Evolutionary conservation across 2,329 filamentous ascomycete genomes (phyloP).

Genomic region (Coniochaeta sp.): DNA sequence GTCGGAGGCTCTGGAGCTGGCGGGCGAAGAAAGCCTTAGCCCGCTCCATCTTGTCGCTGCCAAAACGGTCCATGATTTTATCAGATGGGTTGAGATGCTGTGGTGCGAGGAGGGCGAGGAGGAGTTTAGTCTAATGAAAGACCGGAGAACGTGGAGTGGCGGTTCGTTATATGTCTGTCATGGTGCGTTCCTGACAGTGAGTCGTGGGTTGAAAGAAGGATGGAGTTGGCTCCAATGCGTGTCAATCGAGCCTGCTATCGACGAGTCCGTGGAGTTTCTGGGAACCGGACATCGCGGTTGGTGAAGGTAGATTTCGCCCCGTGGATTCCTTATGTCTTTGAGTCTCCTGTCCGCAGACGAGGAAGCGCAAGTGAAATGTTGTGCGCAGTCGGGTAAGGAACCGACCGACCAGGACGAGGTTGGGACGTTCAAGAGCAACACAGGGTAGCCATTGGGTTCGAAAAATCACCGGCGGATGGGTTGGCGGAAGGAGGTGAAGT

Average conservation of each 20-base stretch:
- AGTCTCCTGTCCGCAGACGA: neutral
- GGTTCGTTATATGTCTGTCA: neutral
- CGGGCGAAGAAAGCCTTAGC: conserved; percentile 22
- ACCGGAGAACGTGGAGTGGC: neutral
- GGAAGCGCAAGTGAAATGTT: neutral
- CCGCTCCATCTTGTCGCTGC: conserved; percentile 8
- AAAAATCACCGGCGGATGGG: neutral
- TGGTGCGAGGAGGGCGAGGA: neutral
- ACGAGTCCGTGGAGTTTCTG: neutral
- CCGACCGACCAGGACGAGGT: neutral
- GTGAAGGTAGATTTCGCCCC: neutral
- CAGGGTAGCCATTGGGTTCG: neutral
- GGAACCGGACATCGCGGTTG: neutral
- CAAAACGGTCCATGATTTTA: neutral
- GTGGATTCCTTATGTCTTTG: neutral
- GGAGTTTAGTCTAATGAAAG: neutral
- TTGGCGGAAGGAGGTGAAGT: neutral
- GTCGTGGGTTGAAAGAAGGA: neutral
- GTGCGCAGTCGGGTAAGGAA: neutral
- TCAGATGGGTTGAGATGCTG: neutral
- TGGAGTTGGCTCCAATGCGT: neutral
- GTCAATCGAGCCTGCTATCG: conserved; percentile 1
- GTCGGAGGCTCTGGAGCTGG: conserved; percentile 43
- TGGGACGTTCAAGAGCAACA: neutral
- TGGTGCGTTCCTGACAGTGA: neutral